phyloP scores from a whole-genome alignment of 1,284 basidiomycete genomes.

The Chondrostereum purpureum region DNA sequence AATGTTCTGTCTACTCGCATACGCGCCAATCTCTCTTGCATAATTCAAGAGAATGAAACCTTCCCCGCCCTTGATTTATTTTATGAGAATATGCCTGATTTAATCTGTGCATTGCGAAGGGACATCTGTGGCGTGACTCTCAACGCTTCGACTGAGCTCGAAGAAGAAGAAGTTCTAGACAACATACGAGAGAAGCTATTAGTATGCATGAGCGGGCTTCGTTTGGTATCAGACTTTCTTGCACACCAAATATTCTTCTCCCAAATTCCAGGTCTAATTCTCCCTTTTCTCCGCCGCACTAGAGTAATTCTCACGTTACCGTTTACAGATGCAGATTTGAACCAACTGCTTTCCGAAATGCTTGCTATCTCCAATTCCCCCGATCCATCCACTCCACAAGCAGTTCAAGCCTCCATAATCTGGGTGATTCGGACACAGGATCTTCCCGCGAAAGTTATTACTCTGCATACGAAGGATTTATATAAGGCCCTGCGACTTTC shows the following conservation, averaged over 20 bases:
- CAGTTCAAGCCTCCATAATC: conserved; percentile 36
- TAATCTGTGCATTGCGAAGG: conserved; percentile 37
- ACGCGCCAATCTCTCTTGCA: conserved; percentile 16
- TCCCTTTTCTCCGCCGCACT: not conserved
- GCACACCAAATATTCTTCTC: conserved; percentile 33
- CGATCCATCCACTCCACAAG: conserved; percentile 30
- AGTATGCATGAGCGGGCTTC: conserved; percentile 34
- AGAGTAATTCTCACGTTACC: conserved; percentile 7
- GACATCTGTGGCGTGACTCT: conserved; percentile 33
- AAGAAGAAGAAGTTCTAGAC: not conserved
- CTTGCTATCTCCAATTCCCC: conserved; percentile 24
- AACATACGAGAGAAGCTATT: not conserved
- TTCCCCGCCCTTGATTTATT: conserved; percentile 27
- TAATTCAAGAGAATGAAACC: conserved; percentile 18
- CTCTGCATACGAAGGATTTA: conserved; percentile 21
- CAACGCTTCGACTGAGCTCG: not conserved
- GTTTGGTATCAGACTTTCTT: conserved; percentile 40
- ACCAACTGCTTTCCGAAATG: conserved; percentile 30
- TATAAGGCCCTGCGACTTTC: conserved; percentile 25
- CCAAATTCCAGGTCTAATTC: conserved; percentile 40
- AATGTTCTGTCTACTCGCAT: conserved; percentile 38
- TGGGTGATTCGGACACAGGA: conserved; percentile 43
- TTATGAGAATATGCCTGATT: conserved; percentile 21
- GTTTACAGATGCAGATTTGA: conserved; percentile 31
- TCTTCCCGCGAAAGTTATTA: conserved; percentile 34